Evolutionary conservation across 148 eudicot species (phyloP), one percentile per base, ranked within the genome.

Genomic region (Drosera capensis): DNA sequence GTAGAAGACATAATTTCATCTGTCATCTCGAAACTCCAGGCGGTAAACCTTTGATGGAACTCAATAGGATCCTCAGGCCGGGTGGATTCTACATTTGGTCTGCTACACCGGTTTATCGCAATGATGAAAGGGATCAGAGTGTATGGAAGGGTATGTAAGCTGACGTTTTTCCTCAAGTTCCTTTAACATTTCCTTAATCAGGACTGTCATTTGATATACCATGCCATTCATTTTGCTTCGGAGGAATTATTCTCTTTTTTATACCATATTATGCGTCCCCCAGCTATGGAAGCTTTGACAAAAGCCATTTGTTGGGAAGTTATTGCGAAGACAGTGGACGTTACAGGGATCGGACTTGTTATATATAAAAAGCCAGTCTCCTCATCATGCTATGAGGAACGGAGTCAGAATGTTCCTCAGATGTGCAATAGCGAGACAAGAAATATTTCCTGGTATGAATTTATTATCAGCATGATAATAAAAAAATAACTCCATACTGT

Each of bases 61-160:
- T 90, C 57, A 85, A 81, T 63, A 73, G 99, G 64, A 39, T 90
- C 54, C 75, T 90, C 31, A 71, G 99, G 55, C 95, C 95, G 43
- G 99, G 95, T 62, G 99, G 99, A 16, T 74, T 59, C 58, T 90
- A 75, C 52, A 60, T 90, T 42, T 90, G 95, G 95, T 90, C 99
- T 20, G 95, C 99, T 45, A 90, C 95, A 45, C 99, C 95, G 43
- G 99, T 90, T 29, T 90, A 90, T 56, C 83, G 64, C 3, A 47
- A 67, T n/a, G 68, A 81, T 62, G 77, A 72, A 48, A 71, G 64
- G 55, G 78, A 90, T 54, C 58, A 55, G 51, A 53, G 25, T 3
- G 69, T 78, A 49, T 90, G 95, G 99, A 74, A 78, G 15, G 58
- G 97, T 83, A 46, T 49, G 85, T 67, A 39, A 1, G 29, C 37